Evolutionary conservation across 2,329 filamentous ascomycete species (phyloP).

Genomic region (Sclerotinia subarctica): DNA sequence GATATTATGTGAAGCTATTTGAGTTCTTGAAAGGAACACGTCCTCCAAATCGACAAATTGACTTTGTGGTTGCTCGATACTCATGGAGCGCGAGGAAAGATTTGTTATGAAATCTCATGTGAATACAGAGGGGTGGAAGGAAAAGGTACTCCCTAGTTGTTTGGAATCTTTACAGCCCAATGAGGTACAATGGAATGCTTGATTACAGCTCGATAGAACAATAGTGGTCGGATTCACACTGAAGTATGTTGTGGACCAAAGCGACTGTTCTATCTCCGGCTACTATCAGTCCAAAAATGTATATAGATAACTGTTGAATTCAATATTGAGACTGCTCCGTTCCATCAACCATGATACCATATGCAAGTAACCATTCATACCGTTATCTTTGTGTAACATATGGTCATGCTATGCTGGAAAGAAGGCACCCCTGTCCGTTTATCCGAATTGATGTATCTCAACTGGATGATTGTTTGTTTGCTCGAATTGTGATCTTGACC

Average conservation of each 20-base stretch:
- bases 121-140: neutral
- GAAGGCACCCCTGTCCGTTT: neutral
- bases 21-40: neutral
- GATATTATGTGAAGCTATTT: neutral
- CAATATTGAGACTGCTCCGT: constrained; percentile 6
- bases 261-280: constrained; percentile 14
- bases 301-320: constrained; percentile 13
- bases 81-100: neutral
- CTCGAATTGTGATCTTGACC: neutral
- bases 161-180: neutral
- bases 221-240: neutral
- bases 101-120: neutral
- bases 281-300: constrained; percentile 1
- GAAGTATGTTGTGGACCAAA: constrained; percentile 3
- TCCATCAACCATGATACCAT: constrained; percentile 17
- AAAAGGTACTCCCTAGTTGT: neutral
- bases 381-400: constrained; percentile 13
- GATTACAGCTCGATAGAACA: neutral
- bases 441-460: neutral
- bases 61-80: too few relatives aligned
- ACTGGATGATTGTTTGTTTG: neutral
- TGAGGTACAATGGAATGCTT: neutral
- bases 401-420: neutral
- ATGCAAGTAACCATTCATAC: constrained; percentile 19
- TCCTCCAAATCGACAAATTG: neutral